phyloP scores from a whole-genome alignment of 768 basidiomycete species.

The Trametes cubensis region DNA sequence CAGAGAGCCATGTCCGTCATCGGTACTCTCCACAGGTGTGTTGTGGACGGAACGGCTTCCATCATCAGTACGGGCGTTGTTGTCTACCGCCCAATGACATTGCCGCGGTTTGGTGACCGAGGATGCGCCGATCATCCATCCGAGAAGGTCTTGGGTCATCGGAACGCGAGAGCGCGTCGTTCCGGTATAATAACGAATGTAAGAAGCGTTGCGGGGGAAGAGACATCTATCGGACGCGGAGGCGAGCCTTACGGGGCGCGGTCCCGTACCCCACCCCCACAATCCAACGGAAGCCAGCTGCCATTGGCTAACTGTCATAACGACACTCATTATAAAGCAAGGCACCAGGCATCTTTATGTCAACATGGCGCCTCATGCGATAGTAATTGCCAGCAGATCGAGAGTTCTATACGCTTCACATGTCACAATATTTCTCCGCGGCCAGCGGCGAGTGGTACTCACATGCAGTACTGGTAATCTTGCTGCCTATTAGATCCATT shows the following conservation, averaged over 20 bases:
- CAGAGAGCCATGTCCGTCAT: background rate
- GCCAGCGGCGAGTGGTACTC: background rate
- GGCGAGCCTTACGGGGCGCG: slow-evolving; percentile 8
- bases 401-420: too few species aligned
- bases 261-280: slow-evolving; percentile 22
- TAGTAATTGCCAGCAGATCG: background rate
- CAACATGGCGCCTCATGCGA: too few species aligned
- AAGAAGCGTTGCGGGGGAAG: background rate
- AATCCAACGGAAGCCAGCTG: background rate
- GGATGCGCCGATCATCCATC: slow-evolving; percentile 24
- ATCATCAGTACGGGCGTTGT: slow-evolving; percentile 5
- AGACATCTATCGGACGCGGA: background rate
- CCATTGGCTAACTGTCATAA: background rate
- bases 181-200: background rate
- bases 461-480: too few species aligned
- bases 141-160: slow-evolving; percentile 11
- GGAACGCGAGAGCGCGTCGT: background rate
- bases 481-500: too few species aligned
- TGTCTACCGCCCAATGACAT: slow-evolving; percentile 6
- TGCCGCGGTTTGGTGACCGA: slow-evolving; percentile 16
- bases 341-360: background rate
- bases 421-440: slow-evolving; percentile 1
- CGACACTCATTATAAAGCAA: background rate
- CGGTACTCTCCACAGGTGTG: background rate
- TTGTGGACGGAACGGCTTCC: background rate